Evolutionary conservation across 768 basidiomycete genomes (phyloP), one percentile per base, ranked within the genome.

Genomic region (Boletus fagicola): DNA sequence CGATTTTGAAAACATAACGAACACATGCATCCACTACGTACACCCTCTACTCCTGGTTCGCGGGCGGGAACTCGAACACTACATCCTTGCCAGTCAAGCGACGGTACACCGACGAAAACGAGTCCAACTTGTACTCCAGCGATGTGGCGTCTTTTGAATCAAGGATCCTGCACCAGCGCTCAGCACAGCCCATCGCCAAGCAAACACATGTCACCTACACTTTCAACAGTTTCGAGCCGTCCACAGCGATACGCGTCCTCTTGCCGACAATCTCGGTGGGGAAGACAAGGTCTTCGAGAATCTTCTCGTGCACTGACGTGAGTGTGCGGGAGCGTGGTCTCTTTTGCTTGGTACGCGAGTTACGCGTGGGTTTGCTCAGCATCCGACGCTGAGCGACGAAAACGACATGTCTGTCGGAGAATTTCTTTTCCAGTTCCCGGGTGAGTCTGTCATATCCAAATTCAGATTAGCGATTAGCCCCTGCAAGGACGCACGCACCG

Each of bases 61-160:
- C 84, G 61, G 86, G 85, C 44, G 92, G 92, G 80, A 94, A 94
- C 80, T 94, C 92, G 72, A 94, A 94, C 53, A 90, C 87, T 57
- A 97, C 95, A 62, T 98, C 95, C 83, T 97, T 98, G 73, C 95
- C 95, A 63, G 94, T 96, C 73, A 97, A 78, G 61, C 89, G 85
- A 71, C 89, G 90, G 84, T 97, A 98, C 62, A 98, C 92, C 42
- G 93, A 94, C 49, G 95, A 90, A 82, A 98, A 99, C 62, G 95
- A 96, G 80, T 99, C 97, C 67, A 98, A 84, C 85, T 99, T 99
- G 90, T 99, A 98, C 83, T 98, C 97, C 73, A 98, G 83, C 69
- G 93, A 91, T 74, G 94, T 98, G 55, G 94, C 86, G 73, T 99
- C 97, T 77, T 98, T 98, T 64, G 93, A 81, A 82, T 99, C 97